phyloP scores from a whole-genome alignment of 148 eudicot genomes.

The Vaccinium corymbosum region DNA sequence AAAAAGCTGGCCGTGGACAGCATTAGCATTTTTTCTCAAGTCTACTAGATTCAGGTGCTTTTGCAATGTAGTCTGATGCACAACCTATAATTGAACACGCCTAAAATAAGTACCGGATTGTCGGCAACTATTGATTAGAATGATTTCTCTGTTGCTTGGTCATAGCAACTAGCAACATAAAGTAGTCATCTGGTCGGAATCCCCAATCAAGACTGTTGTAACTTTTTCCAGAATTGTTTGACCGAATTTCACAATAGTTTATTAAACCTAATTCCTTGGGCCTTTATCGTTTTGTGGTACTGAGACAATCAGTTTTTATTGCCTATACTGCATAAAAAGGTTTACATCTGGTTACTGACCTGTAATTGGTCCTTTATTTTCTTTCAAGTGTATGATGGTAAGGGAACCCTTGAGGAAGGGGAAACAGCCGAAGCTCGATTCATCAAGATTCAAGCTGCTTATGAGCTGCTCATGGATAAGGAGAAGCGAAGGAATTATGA shows the following conservation, averaged over 20 bases:
- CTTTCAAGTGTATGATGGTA: constrained; percentile 79
- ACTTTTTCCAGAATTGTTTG: background rate
- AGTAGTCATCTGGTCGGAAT: background rate
- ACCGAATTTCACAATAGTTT: background rate
- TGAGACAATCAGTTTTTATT: background rate
- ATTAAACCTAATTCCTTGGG: background rate
- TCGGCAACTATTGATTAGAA: background rate
- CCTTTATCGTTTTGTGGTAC: background rate
- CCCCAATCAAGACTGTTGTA: background rate
- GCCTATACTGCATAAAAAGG: background rate
- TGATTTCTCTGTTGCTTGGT: background rate
- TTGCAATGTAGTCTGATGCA: background rate
- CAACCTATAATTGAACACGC: background rate
- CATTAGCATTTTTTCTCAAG: background rate
- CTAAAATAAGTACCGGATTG: background rate
- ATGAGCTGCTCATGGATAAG: constrained; percentile 79
- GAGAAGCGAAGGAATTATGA: constrained; percentile 80
- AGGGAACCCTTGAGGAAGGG: constrained; percentile 90
- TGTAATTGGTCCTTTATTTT: constrained; percentile 22
- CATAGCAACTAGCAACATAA: background rate
- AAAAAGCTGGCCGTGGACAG: background rate
- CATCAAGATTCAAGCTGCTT: constrained; percentile 97
- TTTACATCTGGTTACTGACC: constrained; percentile 12
- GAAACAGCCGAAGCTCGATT: constrained; percentile 96
- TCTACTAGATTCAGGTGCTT: background rate